These are phyloP conservation scores for Starmera caribaea DNA, from an alignment of 805 yeast genomes.

Conservation along the genomic window DNA sequence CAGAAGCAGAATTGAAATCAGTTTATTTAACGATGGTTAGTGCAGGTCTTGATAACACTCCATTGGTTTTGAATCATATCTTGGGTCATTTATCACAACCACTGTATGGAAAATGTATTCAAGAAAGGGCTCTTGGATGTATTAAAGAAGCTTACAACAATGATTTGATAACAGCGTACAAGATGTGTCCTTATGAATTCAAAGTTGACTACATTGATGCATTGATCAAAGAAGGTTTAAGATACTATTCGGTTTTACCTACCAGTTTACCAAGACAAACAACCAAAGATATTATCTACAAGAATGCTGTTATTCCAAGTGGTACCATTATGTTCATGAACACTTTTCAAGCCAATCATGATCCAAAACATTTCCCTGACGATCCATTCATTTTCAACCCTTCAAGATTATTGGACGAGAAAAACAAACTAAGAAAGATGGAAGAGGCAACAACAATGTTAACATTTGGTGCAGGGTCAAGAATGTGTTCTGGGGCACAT, in stretches of 20 bases:
- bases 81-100: conserved; percentile 49
- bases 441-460: conserved; percentile 23
- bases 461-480: conserved; percentile 60
- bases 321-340: conserved; percentile 56
- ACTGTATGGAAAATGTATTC: conserved; percentile 26
- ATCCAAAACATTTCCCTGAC: conserved; percentile 27
- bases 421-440: conserved; percentile 7
- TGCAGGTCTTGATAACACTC: conserved; percentile 70
- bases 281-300: conserved; percentile 37
- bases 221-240: conserved; percentile 48
- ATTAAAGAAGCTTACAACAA: conserved; percentile 25
- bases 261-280: conserved; percentile 55
- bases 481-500: conserved; percentile 64
- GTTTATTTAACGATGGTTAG: conserved; percentile 68
- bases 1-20: conserved; percentile 38
- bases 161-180: conserved; percentile 26
- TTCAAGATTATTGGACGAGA: conserved; percentile 36
- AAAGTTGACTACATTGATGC: conserved; percentile 45
- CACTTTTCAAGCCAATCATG: conserved; percentile 65
- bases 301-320: conserved; percentile 36
- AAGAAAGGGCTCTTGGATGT: conserved; percentile 32
- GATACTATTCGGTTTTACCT: conserved; percentile 60
- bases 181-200: conserved; percentile 17
- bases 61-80: conserved; percentile 51
- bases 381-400: conserved; percentile 41